Conservation (phyloP, 305 asterid genomes). For the Solanum hybrid region DNA sequence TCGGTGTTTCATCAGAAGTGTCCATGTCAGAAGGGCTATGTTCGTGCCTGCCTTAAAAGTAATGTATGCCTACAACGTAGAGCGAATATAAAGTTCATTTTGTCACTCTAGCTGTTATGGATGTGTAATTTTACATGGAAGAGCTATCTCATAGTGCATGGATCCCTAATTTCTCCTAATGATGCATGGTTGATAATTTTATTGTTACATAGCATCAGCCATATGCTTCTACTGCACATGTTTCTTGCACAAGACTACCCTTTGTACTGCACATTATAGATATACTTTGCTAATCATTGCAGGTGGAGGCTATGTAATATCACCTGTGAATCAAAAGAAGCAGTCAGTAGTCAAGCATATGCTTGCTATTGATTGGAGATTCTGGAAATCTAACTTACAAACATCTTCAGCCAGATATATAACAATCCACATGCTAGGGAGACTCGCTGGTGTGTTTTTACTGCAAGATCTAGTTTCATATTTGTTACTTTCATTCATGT, state of each 20-base stretch:
- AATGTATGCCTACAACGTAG: conserved; percentile 59
- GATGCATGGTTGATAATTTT: not conserved
- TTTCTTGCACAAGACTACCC: not conserved
- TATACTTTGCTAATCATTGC: conserved; percentile 15
- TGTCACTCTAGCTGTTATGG: not conserved
- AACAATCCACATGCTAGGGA: conserved; percentile 85
- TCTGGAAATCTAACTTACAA: conserved; percentile 71
- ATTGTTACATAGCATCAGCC: not conserved
- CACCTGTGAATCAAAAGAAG: conserved; percentile 79
- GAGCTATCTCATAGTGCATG: not conserved
- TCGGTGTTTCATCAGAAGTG: conserved; percentile 87
- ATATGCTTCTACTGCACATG: not conserved
- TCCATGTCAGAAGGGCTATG: conserved; percentile 65
- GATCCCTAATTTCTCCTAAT: not conserved
- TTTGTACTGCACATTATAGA: conserved; percentile 1
- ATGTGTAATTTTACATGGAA: not conserved
- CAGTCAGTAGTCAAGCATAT: conserved; percentile 84
- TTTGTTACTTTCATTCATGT: not conserved
- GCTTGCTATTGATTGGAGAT: conserved; percentile 99
- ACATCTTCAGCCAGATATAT: conserved; percentile 72
- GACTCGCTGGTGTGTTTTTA: conserved; percentile 64
- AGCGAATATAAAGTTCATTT: not conserved
- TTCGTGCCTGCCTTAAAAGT: conserved; percentile 99
- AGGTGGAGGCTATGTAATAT: conserved; percentile 97
- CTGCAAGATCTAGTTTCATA: conserved; percentile 1